Percentiles rank a stretch among this genome's conserved stretches.
Conservation (phyloP, 768 basidiomycete genomes). For the Boletus vermiculosoides region DNA sequence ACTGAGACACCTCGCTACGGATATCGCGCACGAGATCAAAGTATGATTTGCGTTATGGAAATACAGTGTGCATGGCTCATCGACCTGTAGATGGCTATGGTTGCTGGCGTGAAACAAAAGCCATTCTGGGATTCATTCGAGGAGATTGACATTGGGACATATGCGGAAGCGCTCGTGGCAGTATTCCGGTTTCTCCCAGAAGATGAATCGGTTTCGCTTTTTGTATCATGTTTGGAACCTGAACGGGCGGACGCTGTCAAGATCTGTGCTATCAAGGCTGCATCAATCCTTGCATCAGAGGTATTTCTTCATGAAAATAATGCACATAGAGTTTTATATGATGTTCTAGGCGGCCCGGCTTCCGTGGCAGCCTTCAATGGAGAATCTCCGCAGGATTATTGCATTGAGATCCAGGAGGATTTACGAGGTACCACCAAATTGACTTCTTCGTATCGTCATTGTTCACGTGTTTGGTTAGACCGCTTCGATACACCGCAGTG, state of each 20-base stretch:
- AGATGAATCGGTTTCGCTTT: constrained; percentile 59
- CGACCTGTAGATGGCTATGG: constrained; percentile 21
- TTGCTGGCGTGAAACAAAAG: constrained; percentile 39
- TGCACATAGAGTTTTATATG: constrained; percentile 9
- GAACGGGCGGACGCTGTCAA: constrained; percentile 82
- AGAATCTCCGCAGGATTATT: constrained; percentile 45
- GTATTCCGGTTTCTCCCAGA: constrained; percentile 68
- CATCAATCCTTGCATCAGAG: constrained; percentile 65
- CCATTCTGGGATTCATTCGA: constrained; percentile 74
- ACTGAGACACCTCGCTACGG: constrained; percentile 61
- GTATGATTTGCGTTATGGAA: constrained; percentile 39
- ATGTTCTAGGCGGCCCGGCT: constrained; percentile 48
- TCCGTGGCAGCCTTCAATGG: constrained; percentile 54
- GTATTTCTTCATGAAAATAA: constrained; percentile 34
- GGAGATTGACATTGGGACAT: constrained; percentile 72
- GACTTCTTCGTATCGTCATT: constrained; percentile 2
- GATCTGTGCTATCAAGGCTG: constrained; percentile 72
- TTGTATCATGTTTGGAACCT: constrained; percentile 65
- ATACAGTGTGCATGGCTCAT: not conserved
- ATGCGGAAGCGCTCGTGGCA: constrained; percentile 70
- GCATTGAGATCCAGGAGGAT: constrained; percentile 52
- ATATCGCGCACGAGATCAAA: constrained; percentile 80
- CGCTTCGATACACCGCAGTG: constrained; percentile 52
- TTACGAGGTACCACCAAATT: constrained; percentile 46
- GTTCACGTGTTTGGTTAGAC: constrained; percentile 37